Evolutionary conservation across 2,329 filamentous ascomycete genomes (phyloP), one percentile per base, ranked within the genome.

Genomic region (Paradendryphiella salina): DNA sequence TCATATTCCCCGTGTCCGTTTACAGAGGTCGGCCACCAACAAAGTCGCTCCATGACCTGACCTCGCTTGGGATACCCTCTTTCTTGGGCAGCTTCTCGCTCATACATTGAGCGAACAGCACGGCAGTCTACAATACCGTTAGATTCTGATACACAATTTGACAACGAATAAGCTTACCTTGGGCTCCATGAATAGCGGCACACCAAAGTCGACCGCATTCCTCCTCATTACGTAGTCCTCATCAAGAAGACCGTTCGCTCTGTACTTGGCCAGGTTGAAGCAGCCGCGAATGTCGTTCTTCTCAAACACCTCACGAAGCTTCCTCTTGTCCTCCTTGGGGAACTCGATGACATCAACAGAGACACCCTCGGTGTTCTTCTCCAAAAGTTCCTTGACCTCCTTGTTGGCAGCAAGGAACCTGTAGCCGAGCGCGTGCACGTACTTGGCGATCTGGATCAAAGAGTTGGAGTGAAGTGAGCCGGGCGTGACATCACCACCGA

Each of bases 151-250:
- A 7, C 21, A 28, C 17, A n/a, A 11, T 5, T 10, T 5, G 8
- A 43, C 3, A 17, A 13, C 23, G 10, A n/a, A 26, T 41, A 48
- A 60, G 74, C 84, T 79, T 80, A 95, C 91, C 87, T 94, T 93
- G 46, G 92, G 90, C 80, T 97, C 93, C 92, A 96, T 96, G 76
- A 99, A 97, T 49, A 99, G 81, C 40, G 94, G 94, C 26, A 97
- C 91, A 64, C 93, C 93, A 74, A 99, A 99, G 78, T 99, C 94
- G 49, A 99, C 94, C 21, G 94, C 94, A 71, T 99, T 99, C 73
- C 94, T 85, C 69, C 94, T 85, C 93, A 97, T 97, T 50, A 99
- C 91, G 69, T 99, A 99, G 79, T 99, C 92, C 69, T 95, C 90
- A 71, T 99, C 94, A 55, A 89, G 79, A 54, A 90, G 80, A 31